A percentile compares a stretch with the other conserved stretches of the same genome.
Conservation (phyloP, 2,329 filamentous ascomycete genomes). For the Hypocreales sp. region DNA sequence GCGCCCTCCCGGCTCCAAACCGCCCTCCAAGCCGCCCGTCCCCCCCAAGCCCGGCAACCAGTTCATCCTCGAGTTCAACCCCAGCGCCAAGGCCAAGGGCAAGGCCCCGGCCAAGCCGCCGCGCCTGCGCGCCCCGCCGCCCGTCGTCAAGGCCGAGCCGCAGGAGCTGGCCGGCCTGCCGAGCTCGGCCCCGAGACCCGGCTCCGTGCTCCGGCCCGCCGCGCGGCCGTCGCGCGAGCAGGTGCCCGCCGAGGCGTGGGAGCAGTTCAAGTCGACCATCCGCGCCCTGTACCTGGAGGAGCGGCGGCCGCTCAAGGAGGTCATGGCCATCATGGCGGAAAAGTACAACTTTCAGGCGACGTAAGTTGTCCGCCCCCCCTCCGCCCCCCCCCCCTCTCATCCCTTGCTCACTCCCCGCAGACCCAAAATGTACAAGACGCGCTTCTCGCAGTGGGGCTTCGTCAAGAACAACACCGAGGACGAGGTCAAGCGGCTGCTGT, state of each 20-base stretch:
- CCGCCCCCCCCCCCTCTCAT: too few species aligned
- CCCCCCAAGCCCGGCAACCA: slow-evolving; percentile 23
- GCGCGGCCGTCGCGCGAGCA: slow-evolving; percentile 24
- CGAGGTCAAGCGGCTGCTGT: slow-evolving; percentile 32
- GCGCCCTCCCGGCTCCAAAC: slow-evolving; percentile 18
- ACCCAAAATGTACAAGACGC: slow-evolving; percentile 40
- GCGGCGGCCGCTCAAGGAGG: slow-evolving; percentile 33
- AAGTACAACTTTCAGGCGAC: slow-evolving; percentile 32
- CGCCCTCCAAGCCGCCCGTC: slow-evolving; percentile 17
- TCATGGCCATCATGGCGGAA: slow-evolving; percentile 34
- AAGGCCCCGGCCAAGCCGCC: slow-evolving; percentile 19
- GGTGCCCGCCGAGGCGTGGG: slow-evolving; percentile 30
- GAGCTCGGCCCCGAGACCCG: too few species aligned
- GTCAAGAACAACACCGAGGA: slow-evolving; percentile 39
- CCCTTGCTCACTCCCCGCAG: too few species aligned
- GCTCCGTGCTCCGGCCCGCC: too few species aligned
- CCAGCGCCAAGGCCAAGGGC: slow-evolving; percentile 14
- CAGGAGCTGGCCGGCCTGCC: too few species aligned
- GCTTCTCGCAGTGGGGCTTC: slow-evolving; percentile 38
- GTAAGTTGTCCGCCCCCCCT: too few species aligned
- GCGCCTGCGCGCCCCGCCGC: slow-evolving; percentile 10
- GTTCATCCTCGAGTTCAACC: slow-evolving; percentile 20
- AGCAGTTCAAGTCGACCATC: slow-evolving; percentile 29
- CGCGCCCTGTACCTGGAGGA: slow-evolving; percentile 30
- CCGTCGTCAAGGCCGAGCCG: slow-evolving; percentile 15